A percentile compares a stretch with the other conserved stretches of the same genome.
Evolutionary conservation across 768 basidiomycete species (phyloP).

Genomic region (Boletus coccyginus): DNA sequence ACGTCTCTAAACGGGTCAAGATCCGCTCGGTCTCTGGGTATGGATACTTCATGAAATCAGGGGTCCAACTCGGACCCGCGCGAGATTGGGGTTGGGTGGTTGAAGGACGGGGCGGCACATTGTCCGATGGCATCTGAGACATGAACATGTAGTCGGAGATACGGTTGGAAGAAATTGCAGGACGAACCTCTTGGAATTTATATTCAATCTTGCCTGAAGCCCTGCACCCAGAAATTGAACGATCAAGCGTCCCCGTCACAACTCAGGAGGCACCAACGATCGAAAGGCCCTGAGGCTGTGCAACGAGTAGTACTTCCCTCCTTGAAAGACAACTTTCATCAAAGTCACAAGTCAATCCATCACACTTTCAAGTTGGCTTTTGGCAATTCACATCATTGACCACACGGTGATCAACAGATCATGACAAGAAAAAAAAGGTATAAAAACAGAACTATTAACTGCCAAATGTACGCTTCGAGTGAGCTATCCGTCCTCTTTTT

Average conservation of each 20-base stretch:
- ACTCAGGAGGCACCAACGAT: background rate
- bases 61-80: background rate
- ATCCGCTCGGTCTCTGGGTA: conserved; percentile 8
- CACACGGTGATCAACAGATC: background rate
- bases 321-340: too few relatives aligned
- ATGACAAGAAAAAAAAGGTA: background rate
- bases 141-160: background rate
- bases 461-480: conserved; percentile 3
- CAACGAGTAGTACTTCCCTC: background rate
- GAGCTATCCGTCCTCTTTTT: background rate
- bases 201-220: background rate
- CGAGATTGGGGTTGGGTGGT: too few relatives aligned
- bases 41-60: conserved; percentile 21
- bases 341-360: too few relatives aligned
- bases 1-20: conserved; percentile 7
- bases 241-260: background rate
- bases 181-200: background rate
- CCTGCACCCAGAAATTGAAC: background rate
- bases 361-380: too few relatives aligned
- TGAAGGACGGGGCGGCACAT: background rate
- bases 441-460: background rate
- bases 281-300: background rate
- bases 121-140: conserved; percentile 14
- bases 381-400: background rate
- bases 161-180: background rate